Evolutionary conservation across 441 rosid species (phyloP), one percentile per base, ranked within the genome.

Genomic region (Euphorbia corollata): DNA sequence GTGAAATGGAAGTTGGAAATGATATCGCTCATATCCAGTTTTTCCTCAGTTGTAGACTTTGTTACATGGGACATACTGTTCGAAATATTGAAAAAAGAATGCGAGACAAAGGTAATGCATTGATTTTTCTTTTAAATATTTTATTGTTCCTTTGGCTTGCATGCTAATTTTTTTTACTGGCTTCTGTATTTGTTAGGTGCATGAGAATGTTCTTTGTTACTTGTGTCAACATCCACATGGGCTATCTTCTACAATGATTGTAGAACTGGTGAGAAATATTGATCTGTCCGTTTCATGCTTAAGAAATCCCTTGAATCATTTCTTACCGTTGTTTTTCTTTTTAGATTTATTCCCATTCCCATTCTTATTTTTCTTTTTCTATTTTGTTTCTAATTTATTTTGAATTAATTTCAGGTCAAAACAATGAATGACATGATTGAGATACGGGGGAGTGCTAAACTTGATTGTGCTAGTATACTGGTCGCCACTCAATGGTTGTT

Each of bases 1-100:
- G 68, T 72, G 61, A 81, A 78, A 73, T 90, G 98, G 97, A 94
- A 91, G 87, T 64, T 87, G 87, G 88, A 86, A 59, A 86, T 94
- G 87, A 65, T 91, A 59, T 81, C 92, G 60, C 83, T 91, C 20
- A 83, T 91, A 68, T 87, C 97, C 74, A 75, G 82, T 75, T 88
- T 89, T 79, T 83, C 82, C 81, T 73, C 84, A 0, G 84, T 86
- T 53, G 78, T 78, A 67, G 87, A 72, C 68, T 70, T 36, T 74
- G 63, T 76, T 63, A 78, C 96, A 3, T 91, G 97, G 98, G 91
- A 91, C 77, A 71, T 83, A 68, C 82, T 91, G 24, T 87, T 76
- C 72, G 87, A 82, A 45, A 74, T 91, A 57, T 67, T 85, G 81
- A 82, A 71, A 64, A 86, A 82, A 69, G 99, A 94, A 78, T 58